Evolutionary conservation across 768 basidiomycete genomes (phyloP), one percentile per base, ranked within the genome.

Genomic region (Psilocybe cyanescens): DNA sequence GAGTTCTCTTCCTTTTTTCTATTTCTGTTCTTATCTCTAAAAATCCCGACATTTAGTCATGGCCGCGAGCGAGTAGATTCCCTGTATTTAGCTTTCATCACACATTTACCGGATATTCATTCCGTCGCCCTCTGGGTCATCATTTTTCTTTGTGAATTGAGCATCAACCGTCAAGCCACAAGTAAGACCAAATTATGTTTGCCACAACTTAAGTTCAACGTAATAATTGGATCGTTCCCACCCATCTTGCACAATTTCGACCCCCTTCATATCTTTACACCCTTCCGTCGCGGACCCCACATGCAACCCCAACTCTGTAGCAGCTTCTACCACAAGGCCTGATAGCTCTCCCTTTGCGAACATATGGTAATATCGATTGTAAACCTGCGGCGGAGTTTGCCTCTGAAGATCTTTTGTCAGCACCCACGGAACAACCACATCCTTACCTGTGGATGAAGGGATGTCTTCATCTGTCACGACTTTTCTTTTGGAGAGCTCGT

Each of bases 341-440:
- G 70, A 63, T 51, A 99, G 82, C 74, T 99, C 97, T 17, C 89
- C 92, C 46, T 85, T 78, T 0, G 86, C 83, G 71, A 98, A 99
- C 84, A 99, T 92, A 72, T 99, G 97, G 71, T 99, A 99, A 71
- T 97, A 99, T 58, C 97, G 84, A 70, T 95, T 88, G 76, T 86
- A 92, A 3, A 91, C 80, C 63, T 84, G 77, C 52, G 74, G 73
- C 60, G 67, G 24, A 3, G n/a, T 24, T 9, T 33, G 33, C 2
- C 24, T 55, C 29, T 46, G 41, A 1, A 41, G 14, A 16, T 69
- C 67, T 68, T 77, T 79, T 2, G 84, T 76, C 55, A 88, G 71
- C 1, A 92, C 88, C 95, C 95, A 97, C 4, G 95, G 95, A 8
- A 97, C 92, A 54, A 95, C 88, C 1, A 96, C 94, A 71, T 97